Evolutionary conservation across 2,329 filamentous ascomycete species (phyloP), one percentile per base, ranked within the genome.

Genomic region (Epichloe typhina): DNA sequence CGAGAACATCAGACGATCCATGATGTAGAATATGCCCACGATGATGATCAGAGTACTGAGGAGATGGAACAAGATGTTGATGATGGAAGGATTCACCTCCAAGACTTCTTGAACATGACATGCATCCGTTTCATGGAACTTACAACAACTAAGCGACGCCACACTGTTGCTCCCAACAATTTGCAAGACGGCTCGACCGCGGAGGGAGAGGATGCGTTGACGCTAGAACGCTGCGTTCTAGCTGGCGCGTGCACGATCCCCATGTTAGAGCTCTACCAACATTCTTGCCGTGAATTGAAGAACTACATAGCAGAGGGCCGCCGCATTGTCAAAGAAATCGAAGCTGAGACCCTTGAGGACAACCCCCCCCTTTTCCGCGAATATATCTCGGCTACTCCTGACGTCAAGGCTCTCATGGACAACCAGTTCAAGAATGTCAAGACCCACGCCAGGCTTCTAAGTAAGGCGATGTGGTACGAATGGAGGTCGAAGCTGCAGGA

Each of bases 91-190:
- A 89, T 95, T 50, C 85, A 90, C 44, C 74, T 98, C 3, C 88
- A 95, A 58, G 86, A 95, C 49, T 98, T 98, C 68, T 71, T 98
- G 43, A 88, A 94, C 55, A 83, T 95, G 81, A 96, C 91, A 2
- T 94, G 88, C 53, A 95, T 98, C 60, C 87, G 90, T 50, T 98
- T 98, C 69, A 96, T 98, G 86, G 93, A 98, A 64, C 74, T 98
- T 47, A 95, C 85, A n/a, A 95, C 91, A 0, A 96, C 90, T 1
- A 97, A 97, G 65, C 77, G 91, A 57, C 79, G 93, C 50, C 86
- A 94, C 59, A 97, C 91, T 0, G 82, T 84, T 44, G 84, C 79
- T 3, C 82, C 82, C 13, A 64, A 71, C 49, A 60, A 66, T 12
- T 62, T 72, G 19, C 71, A 69, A 47, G 69, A 75, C 42, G 69